Evolutionary conservation across 2,329 filamentous ascomycete genomes (phyloP).

Genomic region (Allantophomopsis lycopodina): DNA sequence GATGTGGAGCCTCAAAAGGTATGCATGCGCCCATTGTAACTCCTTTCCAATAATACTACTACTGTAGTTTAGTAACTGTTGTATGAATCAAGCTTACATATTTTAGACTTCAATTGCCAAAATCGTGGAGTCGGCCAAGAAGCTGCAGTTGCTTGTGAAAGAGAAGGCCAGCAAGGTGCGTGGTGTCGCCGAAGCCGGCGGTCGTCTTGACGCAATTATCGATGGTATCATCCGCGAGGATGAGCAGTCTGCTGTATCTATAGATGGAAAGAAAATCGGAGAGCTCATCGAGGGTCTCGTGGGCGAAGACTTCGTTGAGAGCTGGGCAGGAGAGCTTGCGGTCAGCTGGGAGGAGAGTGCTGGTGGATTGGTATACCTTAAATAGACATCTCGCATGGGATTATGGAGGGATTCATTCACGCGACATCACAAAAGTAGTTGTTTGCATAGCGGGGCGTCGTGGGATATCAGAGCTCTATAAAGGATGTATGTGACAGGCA

Average conservation of each 20-base stretch:
- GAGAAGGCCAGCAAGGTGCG: too few species aligned
- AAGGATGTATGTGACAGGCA: too few species aligned
- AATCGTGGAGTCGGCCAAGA: too few species aligned
- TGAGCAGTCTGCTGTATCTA: not conserved
- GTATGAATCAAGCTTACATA: not conserved
- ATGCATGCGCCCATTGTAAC: not conserved
- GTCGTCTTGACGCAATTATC: too few species aligned
- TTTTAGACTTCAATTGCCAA: too few species aligned
- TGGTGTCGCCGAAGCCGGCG: too few species aligned
- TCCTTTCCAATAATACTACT: not conserved
- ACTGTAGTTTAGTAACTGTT: not conserved
- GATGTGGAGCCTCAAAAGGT: not conserved
- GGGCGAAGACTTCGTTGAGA: constrained; percentile 17
- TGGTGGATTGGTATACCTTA: constrained; percentile 13
- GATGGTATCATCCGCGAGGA: not conserved
- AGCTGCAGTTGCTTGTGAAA: too few species aligned
- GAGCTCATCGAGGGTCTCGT: constrained; percentile 9
- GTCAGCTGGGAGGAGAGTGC: constrained; percentile 19
- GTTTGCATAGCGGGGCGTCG: constrained; percentile 1
- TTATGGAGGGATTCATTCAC: not conserved
- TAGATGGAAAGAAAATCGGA: constrained; percentile 3
- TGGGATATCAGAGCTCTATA: too few species aligned
- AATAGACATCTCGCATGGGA: not conserved
- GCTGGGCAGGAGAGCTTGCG: constrained; percentile 17
- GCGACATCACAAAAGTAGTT: constrained; percentile 1